Conservation (phyloP, 2,329 filamentous ascomycete genomes). For the Aspergillus alliaceus region DNA sequence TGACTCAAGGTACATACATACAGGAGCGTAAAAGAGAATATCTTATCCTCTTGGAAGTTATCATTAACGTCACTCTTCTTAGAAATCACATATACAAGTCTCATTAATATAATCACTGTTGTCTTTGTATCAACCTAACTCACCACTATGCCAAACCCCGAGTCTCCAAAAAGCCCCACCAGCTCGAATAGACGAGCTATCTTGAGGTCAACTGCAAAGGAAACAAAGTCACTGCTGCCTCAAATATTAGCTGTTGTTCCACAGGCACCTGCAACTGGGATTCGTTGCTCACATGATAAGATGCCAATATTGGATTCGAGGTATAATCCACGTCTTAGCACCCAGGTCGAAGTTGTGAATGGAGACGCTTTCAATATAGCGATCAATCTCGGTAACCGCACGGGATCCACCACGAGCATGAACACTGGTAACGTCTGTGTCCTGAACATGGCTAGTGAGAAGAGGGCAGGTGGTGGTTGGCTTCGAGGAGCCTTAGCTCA, state of each 20-base stretch:
- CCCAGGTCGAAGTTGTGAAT: conserved; percentile 53
- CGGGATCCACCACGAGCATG: conserved; percentile 19
- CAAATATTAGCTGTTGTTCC: conserved; percentile 49
- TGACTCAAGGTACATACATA: not conserved
- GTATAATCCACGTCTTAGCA: conserved; percentile 45
- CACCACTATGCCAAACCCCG: not conserved
- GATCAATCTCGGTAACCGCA: conserved; percentile 36
- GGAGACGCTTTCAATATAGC: conserved; percentile 61
- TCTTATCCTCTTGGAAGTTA: not conserved
- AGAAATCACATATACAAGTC: not conserved
- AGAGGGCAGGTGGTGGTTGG: conserved; percentile 63
- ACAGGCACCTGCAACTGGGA: conserved; percentile 39
- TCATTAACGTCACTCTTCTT: not conserved
- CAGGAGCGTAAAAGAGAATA: no score
- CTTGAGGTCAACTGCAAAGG: conserved; percentile 47
- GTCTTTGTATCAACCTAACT: not conserved
- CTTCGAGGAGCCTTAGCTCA: conserved; percentile 62
- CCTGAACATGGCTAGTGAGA: conserved; percentile 65
- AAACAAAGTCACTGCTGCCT: conserved; percentile 52
- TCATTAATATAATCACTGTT: not conserved
- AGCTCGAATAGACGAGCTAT: conserved; percentile 10
- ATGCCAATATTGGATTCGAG: conserved; percentile 42
- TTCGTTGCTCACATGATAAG: conserved; percentile 36
- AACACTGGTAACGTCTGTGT: conserved; percentile 53
- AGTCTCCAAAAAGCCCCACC: not conserved